phyloP scores from a whole-genome alignment of 2,329 filamentous ascomycete species.

The Trichoderma sp. region DNA sequence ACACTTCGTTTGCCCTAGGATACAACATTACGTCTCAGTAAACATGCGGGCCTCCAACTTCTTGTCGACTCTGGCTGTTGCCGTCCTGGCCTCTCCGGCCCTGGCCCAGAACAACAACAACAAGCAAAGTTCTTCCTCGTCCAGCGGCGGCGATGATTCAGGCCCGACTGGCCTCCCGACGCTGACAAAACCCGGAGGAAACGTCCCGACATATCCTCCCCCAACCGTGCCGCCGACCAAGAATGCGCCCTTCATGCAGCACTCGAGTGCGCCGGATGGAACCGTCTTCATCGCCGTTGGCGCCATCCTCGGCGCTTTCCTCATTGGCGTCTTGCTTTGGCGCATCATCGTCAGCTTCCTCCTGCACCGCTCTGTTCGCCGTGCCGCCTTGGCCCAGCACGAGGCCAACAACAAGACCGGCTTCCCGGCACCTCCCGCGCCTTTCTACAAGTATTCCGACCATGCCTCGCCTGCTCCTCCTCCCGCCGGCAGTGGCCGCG shows the following conservation, averaged over 20 bases:
- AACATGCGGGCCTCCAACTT: constrained; percentile 14
- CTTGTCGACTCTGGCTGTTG: constrained; percentile 30
- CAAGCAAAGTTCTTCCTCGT: not conserved
- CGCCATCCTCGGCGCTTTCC: constrained; percentile 79
- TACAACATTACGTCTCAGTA: not conserved
- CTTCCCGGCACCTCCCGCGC: constrained; percentile 56
- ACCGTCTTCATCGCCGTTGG: constrained; percentile 96
- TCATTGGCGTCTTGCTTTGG: constrained; percentile 81
- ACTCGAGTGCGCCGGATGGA: constrained; percentile 80
- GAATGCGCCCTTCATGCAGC: constrained; percentile 88
- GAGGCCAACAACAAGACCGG: constrained; percentile 66
- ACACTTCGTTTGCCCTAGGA: not conserved
- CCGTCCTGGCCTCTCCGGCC: constrained; percentile 32
- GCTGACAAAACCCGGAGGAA: constrained; percentile 36
- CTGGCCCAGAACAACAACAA: constrained; percentile 33
- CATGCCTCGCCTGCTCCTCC: constrained; percentile 52
- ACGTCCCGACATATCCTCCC: constrained; percentile 61
- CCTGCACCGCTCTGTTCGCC: constrained; percentile 85
- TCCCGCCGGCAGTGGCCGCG: constrained; percentile 43
- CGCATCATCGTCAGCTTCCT: constrained; percentile 84
- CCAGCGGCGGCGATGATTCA: constrained; percentile 23
- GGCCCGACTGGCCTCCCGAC: constrained; percentile 40
- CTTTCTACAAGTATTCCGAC: constrained; percentile 65
- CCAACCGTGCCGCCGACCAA: constrained; percentile 77
- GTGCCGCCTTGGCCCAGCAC: constrained; percentile 74